Evolutionary conservation across 2,329 filamentous ascomycete species (phyloP), one percentile per base, ranked within the genome.

Genomic region (Fusarium sp.): DNA sequence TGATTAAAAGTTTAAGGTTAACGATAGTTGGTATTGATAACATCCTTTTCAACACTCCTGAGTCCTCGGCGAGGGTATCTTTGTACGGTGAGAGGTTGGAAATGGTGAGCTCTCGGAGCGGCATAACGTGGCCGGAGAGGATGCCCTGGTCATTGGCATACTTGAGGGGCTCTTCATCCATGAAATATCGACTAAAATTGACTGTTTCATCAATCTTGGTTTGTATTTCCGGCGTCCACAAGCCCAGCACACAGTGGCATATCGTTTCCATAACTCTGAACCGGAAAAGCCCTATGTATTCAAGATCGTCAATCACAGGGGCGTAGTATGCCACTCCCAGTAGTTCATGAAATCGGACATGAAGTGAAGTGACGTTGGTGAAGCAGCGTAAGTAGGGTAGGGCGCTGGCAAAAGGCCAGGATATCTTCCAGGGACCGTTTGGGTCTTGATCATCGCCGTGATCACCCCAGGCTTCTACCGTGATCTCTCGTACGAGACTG

Each of bases 251-350:
- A 33, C 71, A 71, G 29, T 69, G 57, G 2, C 31, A 67, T 2
- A 73, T 31, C 11, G 62, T 69, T n/a, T 71, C 66, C 8, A 73
- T 49, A 5, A 73, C 63, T 17, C 38, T 46, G 17, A 66, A 69
- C 14, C 66, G 24, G 10, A 69, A 66, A 3, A 2, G 6, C 22
- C 31, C 60, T 1, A 60, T 49, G 14, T 71, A 61, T 35, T 67
- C 66, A 9, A 64, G 20, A 10, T 5, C 7, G 4, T 4, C 11
- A 12, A 7, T 2, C 6, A 10, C 5, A 1, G 5, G 7, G 5
- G 11, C 22, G 11, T 17, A 20, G 11, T 33, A 22, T 5, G 38
- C 4, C 2, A 38, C 22, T 17, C 53, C 51, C 29, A 63, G 67
- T 12, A n/a, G 35, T n/a, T 62, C 33, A 5, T 24, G 53, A n/a